Conservation (phyloP, 768 basidiomycete genomes). For the Leccinum longicurvipes region DNA sequence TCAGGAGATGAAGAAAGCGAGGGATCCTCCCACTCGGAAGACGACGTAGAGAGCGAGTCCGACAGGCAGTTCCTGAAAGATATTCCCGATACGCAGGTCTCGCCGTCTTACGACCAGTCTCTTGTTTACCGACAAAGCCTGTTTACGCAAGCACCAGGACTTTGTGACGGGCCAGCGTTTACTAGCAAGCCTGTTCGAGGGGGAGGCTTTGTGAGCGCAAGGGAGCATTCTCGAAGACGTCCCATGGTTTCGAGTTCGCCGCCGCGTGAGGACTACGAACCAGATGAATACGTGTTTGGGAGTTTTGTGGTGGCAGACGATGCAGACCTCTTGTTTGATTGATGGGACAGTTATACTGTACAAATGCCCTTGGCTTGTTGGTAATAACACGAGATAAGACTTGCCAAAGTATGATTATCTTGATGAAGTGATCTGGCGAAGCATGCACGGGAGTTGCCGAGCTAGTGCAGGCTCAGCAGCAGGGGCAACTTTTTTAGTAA, state of each 20-base stretch:
- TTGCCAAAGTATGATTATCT: neutral
- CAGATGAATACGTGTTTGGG: constrained; percentile 66
- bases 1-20: constrained; percentile 77
- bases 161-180: constrained; percentile 48
- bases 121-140: constrained; percentile 68
- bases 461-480: neutral
- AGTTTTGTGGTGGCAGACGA: constrained; percentile 84
- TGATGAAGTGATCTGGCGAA: neutral
- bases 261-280: constrained; percentile 42
- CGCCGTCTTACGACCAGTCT: constrained; percentile 71
- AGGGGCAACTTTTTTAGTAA: too few relatives aligned
- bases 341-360: neutral
- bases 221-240: constrained; percentile 33
- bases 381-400: neutral
- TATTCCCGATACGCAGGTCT: constrained; percentile 61
- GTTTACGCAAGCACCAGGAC: constrained; percentile 58
- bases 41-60: constrained; percentile 56
- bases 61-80: constrained; percentile 67
- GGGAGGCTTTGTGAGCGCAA: constrained; percentile 35
- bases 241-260: constrained; percentile 60
- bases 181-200: constrained; percentile 45
- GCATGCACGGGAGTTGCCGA: constrained; percentile 16
- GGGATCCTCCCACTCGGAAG: constrained; percentile 55
- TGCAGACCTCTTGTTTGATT: constrained; percentile 55
- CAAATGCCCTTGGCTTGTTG: neutral